phyloP scores from a whole-genome alignment of 495 filamentous ascomycete species.

The Aspergillus coremiiformis region DNA sequence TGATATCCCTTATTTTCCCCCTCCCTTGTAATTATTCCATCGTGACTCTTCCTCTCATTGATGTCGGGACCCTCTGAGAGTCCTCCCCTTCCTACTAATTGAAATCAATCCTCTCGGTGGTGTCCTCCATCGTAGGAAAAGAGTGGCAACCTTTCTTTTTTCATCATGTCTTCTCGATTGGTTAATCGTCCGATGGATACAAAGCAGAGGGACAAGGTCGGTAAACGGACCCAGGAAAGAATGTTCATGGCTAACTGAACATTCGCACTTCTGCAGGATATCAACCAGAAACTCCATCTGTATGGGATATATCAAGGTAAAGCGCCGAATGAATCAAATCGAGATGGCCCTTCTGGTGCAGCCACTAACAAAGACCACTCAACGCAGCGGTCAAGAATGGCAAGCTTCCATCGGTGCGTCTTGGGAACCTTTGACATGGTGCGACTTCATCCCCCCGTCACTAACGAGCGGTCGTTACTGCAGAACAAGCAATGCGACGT shows the following conservation, averaged over 20 bases:
- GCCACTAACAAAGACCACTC: not conserved
- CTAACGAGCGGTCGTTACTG: slow-evolving; percentile 1
- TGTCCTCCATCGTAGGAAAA: too few species aligned
- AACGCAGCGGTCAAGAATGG: slow-evolving; percentile 76
- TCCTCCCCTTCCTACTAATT: too few species aligned
- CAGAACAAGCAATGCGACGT: slow-evolving; percentile 93
- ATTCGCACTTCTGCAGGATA: slow-evolving; percentile 42
- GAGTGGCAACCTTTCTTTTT: too few species aligned
- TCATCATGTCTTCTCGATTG: slow-evolving; percentile 35
- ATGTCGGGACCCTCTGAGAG: too few species aligned
- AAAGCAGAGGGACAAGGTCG: slow-evolving; percentile 50
- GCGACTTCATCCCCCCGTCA: not conserved
- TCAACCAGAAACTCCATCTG: slow-evolving; percentile 90
- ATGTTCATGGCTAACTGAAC: slow-evolving; percentile 12
- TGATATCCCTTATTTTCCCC: slow-evolving; percentile 26
- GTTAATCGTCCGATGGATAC: slow-evolving; percentile 61
- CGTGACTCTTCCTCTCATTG: not conserved
- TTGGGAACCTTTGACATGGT: slow-evolving; percentile 2
- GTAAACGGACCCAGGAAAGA: not conserved
- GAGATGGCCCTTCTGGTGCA: not conserved
- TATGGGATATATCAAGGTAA: slow-evolving; percentile 82
- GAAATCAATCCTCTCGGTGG: too few species aligned
- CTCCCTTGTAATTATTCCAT: slow-evolving; percentile 11
- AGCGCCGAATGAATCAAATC: slow-evolving; percentile 3
- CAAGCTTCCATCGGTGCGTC: slow-evolving; percentile 82